A percentile compares a stretch with the other conserved stretches of the same genome.
phyloP scores from a whole-genome alignment of 2,329 filamentous ascomycete genomes.

The Diaporthe sp. region DNA sequence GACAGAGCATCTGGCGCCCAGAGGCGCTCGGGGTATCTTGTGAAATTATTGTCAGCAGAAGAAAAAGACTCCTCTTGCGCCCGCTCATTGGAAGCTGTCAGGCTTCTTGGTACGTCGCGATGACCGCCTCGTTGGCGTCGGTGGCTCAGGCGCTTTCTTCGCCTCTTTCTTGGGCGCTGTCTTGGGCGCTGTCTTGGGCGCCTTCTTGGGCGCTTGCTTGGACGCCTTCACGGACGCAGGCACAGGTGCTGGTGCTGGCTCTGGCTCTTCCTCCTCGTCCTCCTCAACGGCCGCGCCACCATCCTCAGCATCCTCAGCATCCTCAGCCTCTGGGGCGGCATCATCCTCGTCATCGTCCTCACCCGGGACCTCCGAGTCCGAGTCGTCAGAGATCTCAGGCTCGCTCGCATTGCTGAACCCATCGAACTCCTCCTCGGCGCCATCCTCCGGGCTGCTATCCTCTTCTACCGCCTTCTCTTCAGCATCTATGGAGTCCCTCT shows the following conservation, averaged over 20 bases:
- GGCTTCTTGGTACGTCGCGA: slow-evolving; percentile 23
- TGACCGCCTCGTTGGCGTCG: slow-evolving; percentile 18
- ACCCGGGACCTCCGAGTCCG: slow-evolving; percentile 32
- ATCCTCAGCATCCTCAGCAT: slow-evolving; percentile 16
- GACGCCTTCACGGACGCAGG: neutral
- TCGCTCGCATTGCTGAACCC: slow-evolving; percentile 60
- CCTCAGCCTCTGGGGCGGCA: slow-evolving; percentile 15
- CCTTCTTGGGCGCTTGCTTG: neutral
- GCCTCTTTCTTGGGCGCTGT: neutral
- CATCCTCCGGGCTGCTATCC: slow-evolving; percentile 36
- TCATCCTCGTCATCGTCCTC: slow-evolving; percentile 46
- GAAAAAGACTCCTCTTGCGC: neutral
- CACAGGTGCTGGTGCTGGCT: neutral
- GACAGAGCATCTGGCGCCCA: slow-evolving; percentile 25
- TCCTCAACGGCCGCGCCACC: slow-evolving; percentile 26
- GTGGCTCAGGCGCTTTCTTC: neutral
- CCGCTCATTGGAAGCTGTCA: slow-evolving; percentile 7
- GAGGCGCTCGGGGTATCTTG: slow-evolving; percentile 20
- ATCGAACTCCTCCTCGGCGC: slow-evolving; percentile 54
- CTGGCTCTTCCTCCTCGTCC: neutral
- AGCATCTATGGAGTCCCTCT: slow-evolving; percentile 49
- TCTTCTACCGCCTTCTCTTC: slow-evolving; percentile 46
- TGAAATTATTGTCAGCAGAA: slow-evolving; percentile 22
- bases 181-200: neutral
- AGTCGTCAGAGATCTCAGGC: slow-evolving; percentile 40